Conservation (phyloP, 176 grass and related monocot species). For the Oryza officinalis region DNA sequence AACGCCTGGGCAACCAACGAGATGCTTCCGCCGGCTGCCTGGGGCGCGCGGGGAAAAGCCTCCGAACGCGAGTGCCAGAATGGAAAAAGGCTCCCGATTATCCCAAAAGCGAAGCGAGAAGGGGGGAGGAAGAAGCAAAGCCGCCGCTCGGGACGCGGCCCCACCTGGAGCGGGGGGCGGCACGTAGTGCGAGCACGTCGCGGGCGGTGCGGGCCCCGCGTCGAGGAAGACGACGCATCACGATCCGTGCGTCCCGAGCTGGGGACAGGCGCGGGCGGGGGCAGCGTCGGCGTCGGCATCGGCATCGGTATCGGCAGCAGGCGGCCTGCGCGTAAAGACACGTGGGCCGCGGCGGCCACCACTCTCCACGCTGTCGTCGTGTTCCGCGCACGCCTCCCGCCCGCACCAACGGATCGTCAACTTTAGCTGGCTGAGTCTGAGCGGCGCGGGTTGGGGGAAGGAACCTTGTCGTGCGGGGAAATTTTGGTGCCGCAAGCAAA, state of each 20-base stretch:
- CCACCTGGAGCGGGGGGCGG: slow-evolving; percentile 23
- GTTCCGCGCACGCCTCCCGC: slow-evolving; percentile 32
- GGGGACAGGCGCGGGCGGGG: slow-evolving; percentile 30
- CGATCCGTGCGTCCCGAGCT: slow-evolving; percentile 53
- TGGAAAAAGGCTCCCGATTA: background rate
- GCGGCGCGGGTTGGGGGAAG: background rate
- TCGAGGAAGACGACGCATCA: slow-evolving; percentile 48
- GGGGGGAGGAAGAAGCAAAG: slow-evolving; percentile 14
- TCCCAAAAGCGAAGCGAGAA: background rate
- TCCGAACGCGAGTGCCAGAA: background rate
- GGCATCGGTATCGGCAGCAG: slow-evolving; percentile 28
- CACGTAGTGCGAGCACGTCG: slow-evolving; percentile 30
- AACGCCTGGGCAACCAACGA: background rate
- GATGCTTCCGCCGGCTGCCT: background rate
- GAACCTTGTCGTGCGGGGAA: slow-evolving; percentile 38
- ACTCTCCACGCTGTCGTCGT: slow-evolving; percentile 25
- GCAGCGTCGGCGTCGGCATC: slow-evolving; percentile 32
- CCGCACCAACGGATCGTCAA: slow-evolving; percentile 39
- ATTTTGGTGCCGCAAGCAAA: slow-evolving; percentile 22
- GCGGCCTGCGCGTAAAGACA: slow-evolving; percentile 37
- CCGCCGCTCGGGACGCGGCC: slow-evolving; percentile 33
- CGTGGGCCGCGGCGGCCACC: slow-evolving; percentile 55
- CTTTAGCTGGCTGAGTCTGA: background rate
- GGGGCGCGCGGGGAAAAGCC: background rate
- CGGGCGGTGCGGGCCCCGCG: slow-evolving; percentile 27